These are phyloP conservation scores for Fraxinus albicans DNA, from an alignment of 305 asterid species.

Conservation along the genomic window DNA sequence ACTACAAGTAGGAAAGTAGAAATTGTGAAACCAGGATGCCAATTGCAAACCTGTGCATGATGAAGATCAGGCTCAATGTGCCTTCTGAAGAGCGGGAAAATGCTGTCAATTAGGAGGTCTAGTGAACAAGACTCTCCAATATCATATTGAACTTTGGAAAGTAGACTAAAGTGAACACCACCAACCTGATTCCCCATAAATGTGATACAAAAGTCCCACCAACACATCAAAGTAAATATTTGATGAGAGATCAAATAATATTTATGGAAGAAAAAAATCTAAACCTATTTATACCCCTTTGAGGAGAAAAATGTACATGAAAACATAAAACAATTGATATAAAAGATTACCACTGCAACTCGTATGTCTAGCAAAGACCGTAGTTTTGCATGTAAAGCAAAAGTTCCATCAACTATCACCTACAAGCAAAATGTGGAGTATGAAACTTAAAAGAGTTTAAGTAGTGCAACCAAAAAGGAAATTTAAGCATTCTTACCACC, in stretches of 20 bases:
- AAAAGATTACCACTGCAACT: constrained; percentile 88
- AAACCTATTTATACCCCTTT: background rate
- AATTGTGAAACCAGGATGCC: constrained; percentile 25
- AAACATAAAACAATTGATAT: background rate
- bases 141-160: constrained; percentile 96
- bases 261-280: constrained; percentile 1
- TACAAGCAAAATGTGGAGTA: constrained; percentile 34
- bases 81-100: constrained; percentile 93
- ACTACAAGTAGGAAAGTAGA: constrained; percentile 27
- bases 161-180: constrained; percentile 98
- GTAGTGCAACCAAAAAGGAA: constrained; percentile 2
- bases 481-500: constrained; percentile 61
- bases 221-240: constrained; percentile 16
- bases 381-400: constrained; percentile 84
- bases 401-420: constrained; percentile 96
- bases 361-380: constrained; percentile 97
- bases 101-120: constrained; percentile 97
- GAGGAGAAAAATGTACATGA: constrained; percentile 14
- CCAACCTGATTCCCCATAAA: constrained; percentile 73
- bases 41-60: constrained; percentile 86
- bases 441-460: constrained; percentile 15
- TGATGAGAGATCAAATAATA: constrained; percentile 11
- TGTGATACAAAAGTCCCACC: constrained; percentile 21
- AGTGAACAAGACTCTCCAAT: constrained; percentile 94
- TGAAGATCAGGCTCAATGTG: constrained; percentile 99